Base-by-base conservation (phyloP, 2,329 filamentous ascomycete genomes). In the Diaporthe sp. region DNA sequence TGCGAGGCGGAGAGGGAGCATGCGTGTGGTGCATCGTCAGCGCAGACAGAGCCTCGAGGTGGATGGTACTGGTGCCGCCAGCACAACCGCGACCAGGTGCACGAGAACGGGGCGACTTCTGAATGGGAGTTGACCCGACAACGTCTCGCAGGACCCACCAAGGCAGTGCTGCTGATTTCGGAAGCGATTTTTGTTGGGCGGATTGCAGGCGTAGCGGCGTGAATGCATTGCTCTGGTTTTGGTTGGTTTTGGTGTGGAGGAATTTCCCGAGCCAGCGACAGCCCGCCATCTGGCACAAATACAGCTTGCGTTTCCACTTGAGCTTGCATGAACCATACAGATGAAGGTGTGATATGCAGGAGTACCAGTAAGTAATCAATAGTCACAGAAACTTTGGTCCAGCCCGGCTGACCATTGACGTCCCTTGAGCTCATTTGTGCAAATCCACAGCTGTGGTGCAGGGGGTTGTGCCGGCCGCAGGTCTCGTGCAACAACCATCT, bases 221-320 rank as follows among this genome's bases (percentile, higher is more conserved):
- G 59, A 51, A 65, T 44, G 71, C 46, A 73, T 73, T 73, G 58
- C 37, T 55, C 78, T 77, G 80, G 81, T 77, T 78, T 79, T 77
- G 76, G 78, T 79, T 77, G 80, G 81, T 77, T 78, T 79, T 77
- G 76, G 78, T 79, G 78, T 82, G 81, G 79, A 84, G 65, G 73
- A 74, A 59, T 31, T 19, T 44, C 39, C n/a, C 31, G 74, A 71
- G 49, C 86, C 86, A 88, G 84, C 83, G 83, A 85, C 79, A 81
- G 81, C 77, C 79, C 84, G 86, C 86, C 87, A 88, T 85, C 86
- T 88, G 86, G 86, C 86, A 84, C 80, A 83, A 84, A 85, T 86
- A 81, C 62, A 72, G 39, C 51, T 55, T 67, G 70, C 70, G 55
- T 73, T 59, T 61, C 69, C 49, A 65, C 51, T 42, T 42, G 44